A percentile compares a stretch with the other conserved stretches of the same genome.
These are phyloP conservation scores for Priceomyces medius DNA, from an alignment of 805 yeast genomes.

Conservation along the genomic window DNA sequence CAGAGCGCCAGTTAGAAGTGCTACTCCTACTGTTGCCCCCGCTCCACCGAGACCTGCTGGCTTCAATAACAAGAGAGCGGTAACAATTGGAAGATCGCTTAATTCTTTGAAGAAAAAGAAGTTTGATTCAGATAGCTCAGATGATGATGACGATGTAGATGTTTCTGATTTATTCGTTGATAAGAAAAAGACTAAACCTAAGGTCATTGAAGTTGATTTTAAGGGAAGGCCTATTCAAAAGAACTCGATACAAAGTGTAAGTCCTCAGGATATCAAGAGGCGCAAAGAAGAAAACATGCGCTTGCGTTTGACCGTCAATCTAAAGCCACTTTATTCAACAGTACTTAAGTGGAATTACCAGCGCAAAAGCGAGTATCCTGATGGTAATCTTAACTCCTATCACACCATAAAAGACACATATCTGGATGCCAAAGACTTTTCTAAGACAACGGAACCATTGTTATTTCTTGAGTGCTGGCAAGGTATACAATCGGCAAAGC, in stretches of 20 bases:
- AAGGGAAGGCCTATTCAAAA: constrained; percentile 39
- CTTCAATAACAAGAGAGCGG: constrained; percentile 37
- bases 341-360: constrained; percentile 78
- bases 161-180: constrained; percentile 42
- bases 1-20: constrained; percentile 21
- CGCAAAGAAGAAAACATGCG: constrained; percentile 77
- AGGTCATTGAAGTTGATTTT: constrained; percentile 43
- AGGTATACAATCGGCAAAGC: constrained; percentile 70
- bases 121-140: constrained; percentile 34
- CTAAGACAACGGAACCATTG: constrained; percentile 70
- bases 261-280: constrained; percentile 35
- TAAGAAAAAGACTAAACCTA: constrained; percentile 29
- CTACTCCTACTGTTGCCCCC: constrained; percentile 25
- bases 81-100: constrained; percentile 37
- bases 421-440: constrained; percentile 61
- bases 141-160: constrained; percentile 37
- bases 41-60: constrained; percentile 57
- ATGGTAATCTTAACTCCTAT: constrained; percentile 44
- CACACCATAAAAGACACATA: constrained; percentile 56
- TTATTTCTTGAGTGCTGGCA: constrained; percentile 93
- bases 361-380: constrained; percentile 55
- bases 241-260: constrained; percentile 13
- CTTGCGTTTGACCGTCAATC: constrained; percentile 70
- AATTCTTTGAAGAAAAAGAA: constrained; percentile 32
- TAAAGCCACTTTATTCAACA: constrained; percentile 68